Evolutionary conservation across 805 yeast species (phyloP).

Genomic region (Clavispora asparagi): DNA sequence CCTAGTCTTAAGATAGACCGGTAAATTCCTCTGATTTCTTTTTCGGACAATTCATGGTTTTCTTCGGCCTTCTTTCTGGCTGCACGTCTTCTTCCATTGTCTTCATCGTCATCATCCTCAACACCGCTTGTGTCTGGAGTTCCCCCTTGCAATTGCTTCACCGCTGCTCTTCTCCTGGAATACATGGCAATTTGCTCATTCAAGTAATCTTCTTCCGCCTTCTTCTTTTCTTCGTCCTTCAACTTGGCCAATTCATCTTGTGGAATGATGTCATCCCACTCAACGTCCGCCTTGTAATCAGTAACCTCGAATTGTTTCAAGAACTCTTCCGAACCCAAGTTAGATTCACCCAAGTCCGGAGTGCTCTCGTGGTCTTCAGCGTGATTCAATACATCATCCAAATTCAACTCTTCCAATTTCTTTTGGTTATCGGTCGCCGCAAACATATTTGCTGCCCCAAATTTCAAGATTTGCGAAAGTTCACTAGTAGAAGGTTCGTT

Average conservation of each 20-base stretch:
- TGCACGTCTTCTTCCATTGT: slow-evolving; percentile 20
- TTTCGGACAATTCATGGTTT: slow-evolving; percentile 62
- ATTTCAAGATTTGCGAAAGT: slow-evolving; percentile 86
- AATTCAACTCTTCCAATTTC: slow-evolving; percentile 88
- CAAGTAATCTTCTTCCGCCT: slow-evolving; percentile 79
- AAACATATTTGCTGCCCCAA: slow-evolving; percentile 99
- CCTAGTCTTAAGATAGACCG: slow-evolving; percentile 80
- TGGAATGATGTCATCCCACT: slow-evolving; percentile 99
- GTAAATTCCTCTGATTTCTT: slow-evolving; percentile 82
- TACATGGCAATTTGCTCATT: slow-evolving; percentile 88
- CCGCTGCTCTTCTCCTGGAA: slow-evolving; percentile 73
- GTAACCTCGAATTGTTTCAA: slow-evolving; percentile 96
- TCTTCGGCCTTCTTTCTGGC: slow-evolving; percentile 30
- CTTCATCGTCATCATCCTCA: slow-evolving; percentile 33
- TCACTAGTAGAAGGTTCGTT: slow-evolving; percentile 80
- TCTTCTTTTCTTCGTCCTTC: slow-evolving; percentile 85
- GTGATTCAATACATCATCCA: slow-evolving; percentile 92
- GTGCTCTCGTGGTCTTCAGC: slow-evolving; percentile 97
- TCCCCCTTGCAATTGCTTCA: slow-evolving; percentile 45
- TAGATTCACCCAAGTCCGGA: slow-evolving; percentile 95
- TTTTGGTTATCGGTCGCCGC: slow-evolving; percentile 92
- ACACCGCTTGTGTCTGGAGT: slow-evolving; percentile 33
- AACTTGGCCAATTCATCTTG: slow-evolving; percentile 83
- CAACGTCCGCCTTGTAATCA: slow-evolving; percentile 95
- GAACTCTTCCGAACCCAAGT: slow-evolving; percentile 96